phyloP scores from a whole-genome alignment of 1,139 yeast genomes.

The Yamadazyma pseudoaaseri region DNA sequence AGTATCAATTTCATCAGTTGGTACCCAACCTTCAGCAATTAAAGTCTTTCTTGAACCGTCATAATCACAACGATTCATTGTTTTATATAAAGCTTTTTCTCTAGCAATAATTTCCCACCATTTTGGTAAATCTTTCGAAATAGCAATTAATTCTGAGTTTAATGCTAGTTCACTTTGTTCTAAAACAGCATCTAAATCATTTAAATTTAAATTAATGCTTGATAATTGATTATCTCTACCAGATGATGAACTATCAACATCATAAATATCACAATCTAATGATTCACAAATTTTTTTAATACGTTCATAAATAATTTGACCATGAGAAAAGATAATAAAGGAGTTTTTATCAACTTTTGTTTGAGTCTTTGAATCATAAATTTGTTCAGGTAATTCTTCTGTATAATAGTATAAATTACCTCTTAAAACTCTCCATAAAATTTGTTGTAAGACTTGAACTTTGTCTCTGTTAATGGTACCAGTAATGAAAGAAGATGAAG shows the following conservation, averaged over 20 bases:
- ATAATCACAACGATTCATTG: constrained; percentile 66
- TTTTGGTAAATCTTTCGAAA: constrained; percentile 66
- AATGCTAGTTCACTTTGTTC: constrained; percentile 55
- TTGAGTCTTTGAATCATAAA: constrained; percentile 37
- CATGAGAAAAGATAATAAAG: constrained; percentile 47
- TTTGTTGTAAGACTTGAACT: constrained; percentile 72
- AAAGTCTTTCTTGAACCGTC: constrained; percentile 64
- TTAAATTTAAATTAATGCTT: constrained; percentile 53
- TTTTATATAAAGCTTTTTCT: constrained; percentile 67
- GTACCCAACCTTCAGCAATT: constrained; percentile 81
- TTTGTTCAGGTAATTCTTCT: constrained; percentile 57
- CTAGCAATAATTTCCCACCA: constrained; percentile 72
- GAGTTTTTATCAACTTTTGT: constrained; percentile 36
- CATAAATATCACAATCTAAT: constrained; percentile 43
- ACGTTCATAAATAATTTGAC: constrained; percentile 38
- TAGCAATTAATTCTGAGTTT: constrained; percentile 67
- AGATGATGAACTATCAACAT: constrained; percentile 29
- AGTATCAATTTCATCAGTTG: constrained; percentile 51
- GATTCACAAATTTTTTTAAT: constrained; percentile 46
- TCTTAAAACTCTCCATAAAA: constrained; percentile 89
- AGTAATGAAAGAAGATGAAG: constrained; percentile 53
- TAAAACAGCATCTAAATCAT: constrained; percentile 60
- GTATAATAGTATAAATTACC: constrained; percentile 82
- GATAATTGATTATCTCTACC: constrained; percentile 48
- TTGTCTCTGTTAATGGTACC: constrained; percentile 82